A percentile compares a stretch with the other conserved stretches of the same genome.
Conservation (phyloP, 129 eudicot species). For the Pittosporum tobira region DNA sequence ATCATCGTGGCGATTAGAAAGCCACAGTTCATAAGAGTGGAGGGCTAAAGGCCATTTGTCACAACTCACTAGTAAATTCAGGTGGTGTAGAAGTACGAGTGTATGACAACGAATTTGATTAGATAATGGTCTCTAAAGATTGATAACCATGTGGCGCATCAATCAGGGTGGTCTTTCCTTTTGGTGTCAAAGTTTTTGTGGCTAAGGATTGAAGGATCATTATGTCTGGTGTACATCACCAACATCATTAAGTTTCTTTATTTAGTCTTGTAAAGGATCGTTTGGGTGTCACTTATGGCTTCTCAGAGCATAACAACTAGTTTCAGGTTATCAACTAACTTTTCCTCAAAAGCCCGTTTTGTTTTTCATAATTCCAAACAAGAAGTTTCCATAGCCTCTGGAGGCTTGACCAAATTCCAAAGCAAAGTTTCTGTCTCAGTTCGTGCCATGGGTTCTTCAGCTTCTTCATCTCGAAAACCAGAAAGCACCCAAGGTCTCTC, state of each 20-base stretch:
- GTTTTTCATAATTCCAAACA: constrained; percentile 24
- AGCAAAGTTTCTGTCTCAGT: constrained; percentile 23
- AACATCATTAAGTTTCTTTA: too few species aligned
- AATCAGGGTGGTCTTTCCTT: too few species aligned
- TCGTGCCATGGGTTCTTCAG: constrained; percentile 85
- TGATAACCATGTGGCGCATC: too few species aligned
- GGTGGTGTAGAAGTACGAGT: background rate
- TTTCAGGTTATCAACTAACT: constrained; percentile 16
- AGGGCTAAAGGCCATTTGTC: background rate
- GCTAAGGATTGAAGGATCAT: background rate
- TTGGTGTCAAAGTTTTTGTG: background rate
- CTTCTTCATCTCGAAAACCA: constrained; percentile 62
- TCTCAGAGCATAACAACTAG: constrained; percentile 21
- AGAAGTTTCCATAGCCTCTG: constrained; percentile 12
- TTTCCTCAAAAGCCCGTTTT: constrained; percentile 36
- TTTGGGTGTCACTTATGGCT: constrained; percentile 35
- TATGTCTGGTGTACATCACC: background rate
- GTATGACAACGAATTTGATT: too few species aligned
- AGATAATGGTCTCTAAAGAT: too few species aligned
- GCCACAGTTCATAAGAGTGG: background rate
- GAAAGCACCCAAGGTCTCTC: constrained; percentile 55
- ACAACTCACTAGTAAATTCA: background rate
- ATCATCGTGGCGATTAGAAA: background rate
- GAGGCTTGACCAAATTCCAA: constrained; percentile 9
- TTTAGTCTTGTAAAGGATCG: background rate